Evolutionary conservation across 805 yeast genomes (phyloP).

Genomic region (Barnettozyma salicaria): DNA sequence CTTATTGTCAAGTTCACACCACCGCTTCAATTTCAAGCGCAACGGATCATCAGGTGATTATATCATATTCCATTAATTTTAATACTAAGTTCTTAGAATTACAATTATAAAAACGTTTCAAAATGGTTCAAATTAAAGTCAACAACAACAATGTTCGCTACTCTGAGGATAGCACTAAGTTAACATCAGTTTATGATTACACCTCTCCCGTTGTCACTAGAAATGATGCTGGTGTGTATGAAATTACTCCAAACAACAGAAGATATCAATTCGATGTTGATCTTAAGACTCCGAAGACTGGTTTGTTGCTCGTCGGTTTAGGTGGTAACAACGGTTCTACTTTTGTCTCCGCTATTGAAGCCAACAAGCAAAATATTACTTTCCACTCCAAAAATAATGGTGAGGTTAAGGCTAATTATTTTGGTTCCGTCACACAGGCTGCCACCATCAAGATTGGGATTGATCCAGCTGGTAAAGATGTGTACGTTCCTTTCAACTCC

Average conservation of each 20-base stretch:
- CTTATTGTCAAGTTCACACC: constrained; percentile 24
- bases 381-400: constrained; percentile 79
- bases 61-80: constrained; percentile 17
- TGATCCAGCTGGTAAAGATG: constrained; percentile 73
- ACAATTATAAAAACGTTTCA: constrained; percentile 11
- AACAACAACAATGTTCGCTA: constrained; percentile 46
- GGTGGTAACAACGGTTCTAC: constrained; percentile 98
- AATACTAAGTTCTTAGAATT: not conserved
- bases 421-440: constrained; percentile 91
- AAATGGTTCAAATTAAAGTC: constrained; percentile 38
- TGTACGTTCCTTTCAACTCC: constrained; percentile 87
- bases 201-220: constrained; percentile 66
- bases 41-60: constrained; percentile 24
- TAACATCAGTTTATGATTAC: constrained; percentile 55
- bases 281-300: constrained; percentile 74
- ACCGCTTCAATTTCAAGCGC: constrained; percentile 27
- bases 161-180: constrained; percentile 38
- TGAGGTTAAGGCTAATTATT: constrained; percentile 64
- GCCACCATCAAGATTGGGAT: constrained; percentile 87
- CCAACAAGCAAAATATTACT: constrained; percentile 71
- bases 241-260: constrained; percentile 63
- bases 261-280: constrained; percentile 86
- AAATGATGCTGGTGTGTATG: constrained; percentile 37
- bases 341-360: constrained; percentile 74
- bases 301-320: constrained; percentile 85